Base-by-base conservation (phyloP, 2,329 filamentous ascomycete genomes). In the Aspergillus sp. region DNA sequence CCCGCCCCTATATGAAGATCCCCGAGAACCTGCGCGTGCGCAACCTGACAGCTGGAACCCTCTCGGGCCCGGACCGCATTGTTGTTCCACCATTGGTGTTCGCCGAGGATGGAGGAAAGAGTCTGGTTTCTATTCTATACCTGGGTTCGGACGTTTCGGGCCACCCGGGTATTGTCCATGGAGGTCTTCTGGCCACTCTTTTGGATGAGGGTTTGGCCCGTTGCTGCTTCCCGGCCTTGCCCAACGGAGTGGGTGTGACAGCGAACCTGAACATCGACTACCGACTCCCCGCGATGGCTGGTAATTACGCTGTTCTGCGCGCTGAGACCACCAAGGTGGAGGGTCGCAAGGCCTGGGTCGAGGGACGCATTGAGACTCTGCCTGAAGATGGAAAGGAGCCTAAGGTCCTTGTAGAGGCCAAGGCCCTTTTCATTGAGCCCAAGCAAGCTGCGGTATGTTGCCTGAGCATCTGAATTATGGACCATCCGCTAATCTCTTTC, bases 281-380 rank as follows among this genome's bases (percentile, higher is more conserved):
- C 69, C 82, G 85, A 56, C 82, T 81, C 48, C 93, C 93, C 5
- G 85, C 86, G 36, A 81, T 79, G 56, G 89, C 90, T 5, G 79
- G 81, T 19, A 79, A 79, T 48, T 93, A 86, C 61, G 73, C 94
- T 28, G 88, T 95, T 35, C 70, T 98, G 46, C 77, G 79, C 49
- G 90, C 88, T 4, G 79, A 82, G 62, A 95, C 90, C 13, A 83
- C 80, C 7, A 90, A 86, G 71, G 86, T 91, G 1, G 90, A 97
- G 62, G 91, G 93, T 1, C 78, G 93, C 49, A 97, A 97, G 73
- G 91, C 90, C 9, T 96, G 89, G 89, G 89, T 96, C 1, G 85
- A 87, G 69, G 93, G 89, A 1, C 79, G 81, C 54, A 83, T 97
- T 57, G 90, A 95, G 76, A 84, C 88, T 43, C 68, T 97, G 48